Base-by-base conservation (phyloP, 2,329 filamentous ascomycete species). In the Malbranchea cinnamomea region DNA sequence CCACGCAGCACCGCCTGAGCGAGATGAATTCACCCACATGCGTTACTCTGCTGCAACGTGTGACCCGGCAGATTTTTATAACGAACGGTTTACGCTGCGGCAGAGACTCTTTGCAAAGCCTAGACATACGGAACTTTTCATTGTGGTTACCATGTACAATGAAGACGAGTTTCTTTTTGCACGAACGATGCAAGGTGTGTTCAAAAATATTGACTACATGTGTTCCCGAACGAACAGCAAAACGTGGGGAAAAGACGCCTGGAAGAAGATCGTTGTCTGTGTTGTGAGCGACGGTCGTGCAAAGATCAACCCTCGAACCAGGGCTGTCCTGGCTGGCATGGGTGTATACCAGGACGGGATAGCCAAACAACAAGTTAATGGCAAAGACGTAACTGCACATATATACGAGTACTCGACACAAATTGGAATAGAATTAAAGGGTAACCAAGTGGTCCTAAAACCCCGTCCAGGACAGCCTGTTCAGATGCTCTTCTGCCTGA, bases 241-340 rank as follows among this genome's bases (percentile, higher is more conserved):
- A 60, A 95, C 87, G 1, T 98, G 89, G 89, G 89, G 89, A 41
- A 89, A 91, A 54, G 83, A 93, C 46, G 85, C 87, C 4, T 98
- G 89, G 89, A 95, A 98, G 64, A 98, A 98, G 65, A 95, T 98
- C 45, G 89, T 98, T 6, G 89, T 98, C 7, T 95, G 87, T 53
- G 74, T 98, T 25, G 89, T 98, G 41, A 94, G 84, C 45, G 89
- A 98, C 48, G 89, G 89, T 36, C 84, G 89, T 71, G 79, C 77
- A 37, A 94, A 94, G 64, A 98, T 98, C 62, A 94, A 95, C 54
- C 73, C 81, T 2, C 67, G 89, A 40, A 98, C 89, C 2, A 75
- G 79, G 47, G 84, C 87, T 19, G 73, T 95, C 11, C 60, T 98
- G 29, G 85, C 89, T 12, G 89, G 77, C 57, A 75, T 98, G 67